These are phyloP conservation scores for Spergularia azorica DNA, from an alignment of 179 eudicot genomes.

Conservation along the genomic window DNA sequence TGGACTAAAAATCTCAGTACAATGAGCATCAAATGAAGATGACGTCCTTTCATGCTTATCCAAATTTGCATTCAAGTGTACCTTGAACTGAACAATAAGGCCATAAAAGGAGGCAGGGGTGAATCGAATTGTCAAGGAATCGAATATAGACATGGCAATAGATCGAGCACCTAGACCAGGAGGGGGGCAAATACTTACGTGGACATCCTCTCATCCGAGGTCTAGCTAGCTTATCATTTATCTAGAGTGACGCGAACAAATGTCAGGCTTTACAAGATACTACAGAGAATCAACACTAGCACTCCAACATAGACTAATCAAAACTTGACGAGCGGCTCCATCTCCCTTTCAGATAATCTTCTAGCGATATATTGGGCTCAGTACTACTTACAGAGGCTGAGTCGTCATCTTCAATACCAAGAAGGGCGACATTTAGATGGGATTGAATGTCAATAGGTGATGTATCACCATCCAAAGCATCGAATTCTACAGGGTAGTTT, in stretches of 20 bases:
- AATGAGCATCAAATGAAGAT: background rate
- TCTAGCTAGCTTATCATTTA: conserved; percentile 20
- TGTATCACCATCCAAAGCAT: conserved; percentile 42
- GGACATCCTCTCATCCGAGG: conserved; percentile 42
- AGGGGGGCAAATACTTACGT: conserved; percentile 39
- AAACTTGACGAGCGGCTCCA: conserved; percentile 88
- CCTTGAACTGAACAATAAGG: background rate
- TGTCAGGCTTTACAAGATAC: conserved; percentile 31
- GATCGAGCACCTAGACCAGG: conserved; percentile 27
- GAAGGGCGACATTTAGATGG: conserved; percentile 56
- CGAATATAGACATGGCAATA: conserved; percentile 4
- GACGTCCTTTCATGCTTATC: background rate
- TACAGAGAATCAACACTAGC: conserved; percentile 24
- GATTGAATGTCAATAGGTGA: conserved; percentile 52
- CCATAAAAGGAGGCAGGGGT: background rate
- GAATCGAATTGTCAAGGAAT: background rate
- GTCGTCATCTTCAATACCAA: conserved; percentile 58
- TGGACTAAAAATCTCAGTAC: background rate
- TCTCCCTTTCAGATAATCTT: conserved; percentile 68
- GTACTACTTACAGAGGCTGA: conserved; percentile 43
- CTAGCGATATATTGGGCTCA: conserved; percentile 52
- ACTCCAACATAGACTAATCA: conserved; percentile 40
- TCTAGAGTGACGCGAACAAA: conserved; percentile 4
- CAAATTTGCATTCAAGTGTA: conserved; percentile 1
- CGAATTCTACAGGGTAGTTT: conserved; percentile 31